Conservation (phyloP, 148 eudicot species). For the Mesembryanthemum crystallinum region DNA sequence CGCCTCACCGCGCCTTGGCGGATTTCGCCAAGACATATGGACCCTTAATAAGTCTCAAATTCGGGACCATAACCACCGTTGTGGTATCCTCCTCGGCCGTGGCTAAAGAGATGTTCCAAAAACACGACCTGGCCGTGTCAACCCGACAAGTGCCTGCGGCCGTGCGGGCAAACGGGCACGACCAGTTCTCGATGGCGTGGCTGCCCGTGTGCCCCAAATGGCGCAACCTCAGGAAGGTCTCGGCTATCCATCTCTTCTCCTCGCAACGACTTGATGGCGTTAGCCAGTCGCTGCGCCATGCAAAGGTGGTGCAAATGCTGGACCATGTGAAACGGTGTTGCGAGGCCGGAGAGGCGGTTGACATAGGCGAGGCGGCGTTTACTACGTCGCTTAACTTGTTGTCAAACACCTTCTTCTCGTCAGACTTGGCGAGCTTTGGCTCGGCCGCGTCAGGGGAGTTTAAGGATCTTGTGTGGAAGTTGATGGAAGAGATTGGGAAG, state of each 20-base stretch:
- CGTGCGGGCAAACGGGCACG: constrained; percentile 6
- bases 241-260: constrained; percentile 14
- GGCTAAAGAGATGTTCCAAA: constrained; percentile 16
- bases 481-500: constrained; percentile 30
- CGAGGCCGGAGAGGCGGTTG: not conserved
- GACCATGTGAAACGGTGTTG: not conserved
- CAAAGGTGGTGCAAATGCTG: constrained; percentile 19
- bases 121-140: constrained; percentile 17
- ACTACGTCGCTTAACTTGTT: constrained; percentile 17
- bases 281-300: constrained; percentile 14
- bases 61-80: constrained; percentile 15
- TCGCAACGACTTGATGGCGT: constrained; percentile 14
- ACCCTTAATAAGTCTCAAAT: constrained; percentile 15
- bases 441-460: constrained; percentile 15
- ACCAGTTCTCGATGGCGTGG: constrained; percentile 20
- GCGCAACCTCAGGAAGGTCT: constrained; percentile 19
- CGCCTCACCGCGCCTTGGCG: constrained; percentile 14
- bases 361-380: constrained; percentile 18
- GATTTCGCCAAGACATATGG: constrained; percentile 15
- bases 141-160: constrained; percentile 6
- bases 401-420: constrained; percentile 24
- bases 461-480: constrained; percentile 19
- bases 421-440: constrained; percentile 13
- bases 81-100: constrained; percentile 19
- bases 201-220: constrained; percentile 19